Conservation (phyloP, 2,329 filamentous ascomycete species). For the Clarireedia homoeocarpa region DNA sequence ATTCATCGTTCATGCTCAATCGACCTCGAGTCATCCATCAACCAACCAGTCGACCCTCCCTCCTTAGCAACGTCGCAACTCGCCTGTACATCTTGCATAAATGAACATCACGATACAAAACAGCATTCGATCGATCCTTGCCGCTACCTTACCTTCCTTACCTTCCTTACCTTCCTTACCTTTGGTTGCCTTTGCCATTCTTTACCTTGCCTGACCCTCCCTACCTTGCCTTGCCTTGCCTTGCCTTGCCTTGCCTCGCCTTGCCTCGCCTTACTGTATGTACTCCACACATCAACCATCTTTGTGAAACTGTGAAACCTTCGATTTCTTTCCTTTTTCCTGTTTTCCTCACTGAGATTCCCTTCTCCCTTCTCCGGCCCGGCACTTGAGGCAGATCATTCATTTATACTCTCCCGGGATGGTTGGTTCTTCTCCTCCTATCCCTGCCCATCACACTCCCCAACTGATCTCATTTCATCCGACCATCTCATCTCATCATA, state of each 20-base stretch:
- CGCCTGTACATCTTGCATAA: slow-evolving; percentile 2
- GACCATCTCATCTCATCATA: not conserved
- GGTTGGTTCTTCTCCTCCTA: not conserved
- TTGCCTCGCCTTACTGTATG: too few species aligned
- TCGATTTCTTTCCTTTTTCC: too few species aligned
- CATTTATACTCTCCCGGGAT: not conserved
- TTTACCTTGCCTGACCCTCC: not conserved
- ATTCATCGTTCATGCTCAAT: too few species aligned
- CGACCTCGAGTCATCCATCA: too few species aligned
- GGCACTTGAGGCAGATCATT: slow-evolving; percentile 7
- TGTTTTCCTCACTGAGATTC: not conserved
- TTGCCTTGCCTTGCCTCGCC: not conserved
- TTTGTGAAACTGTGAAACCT: not conserved
- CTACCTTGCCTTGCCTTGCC: not conserved
- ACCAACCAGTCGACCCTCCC: too few species aligned
- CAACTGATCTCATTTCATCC: not conserved
- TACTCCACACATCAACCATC: not conserved
- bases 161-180: not conserved
- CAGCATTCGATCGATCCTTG: not conserved
- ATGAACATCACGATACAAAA: not conserved
- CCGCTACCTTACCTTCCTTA: not conserved
- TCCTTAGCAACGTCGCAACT: not conserved
- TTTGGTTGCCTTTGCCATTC: not conserved
- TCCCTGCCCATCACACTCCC: not conserved
- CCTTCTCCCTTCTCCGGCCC: not conserved